Evolutionary conservation across 805 yeast species (phyloP).

Genomic region (Candida xiaguanensis): DNA sequence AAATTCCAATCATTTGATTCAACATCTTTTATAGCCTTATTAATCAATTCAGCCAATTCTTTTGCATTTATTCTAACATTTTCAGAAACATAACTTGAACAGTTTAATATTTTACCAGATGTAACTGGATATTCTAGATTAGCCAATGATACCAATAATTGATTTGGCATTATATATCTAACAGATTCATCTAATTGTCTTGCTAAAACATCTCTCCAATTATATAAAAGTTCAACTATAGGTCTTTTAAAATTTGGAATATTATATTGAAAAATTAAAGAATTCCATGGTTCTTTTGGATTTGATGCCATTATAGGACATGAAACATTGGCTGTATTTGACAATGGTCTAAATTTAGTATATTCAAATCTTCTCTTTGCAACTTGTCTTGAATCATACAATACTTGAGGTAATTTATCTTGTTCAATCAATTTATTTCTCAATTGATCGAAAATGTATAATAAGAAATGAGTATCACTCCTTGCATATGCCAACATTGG

Average conservation of each 20-base stretch:
- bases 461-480: conserved; percentile 89
- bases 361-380: conserved; percentile 82
- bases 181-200: conserved; percentile 79
- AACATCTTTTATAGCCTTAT: conserved; percentile 31
- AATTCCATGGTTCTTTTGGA: conserved; percentile 63
- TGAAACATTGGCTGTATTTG: conserved; percentile 29
- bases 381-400: conserved; percentile 72
- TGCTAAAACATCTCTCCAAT: conserved; percentile 84
- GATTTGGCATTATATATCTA: conserved; percentile 80
- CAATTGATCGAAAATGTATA: conserved; percentile 74
- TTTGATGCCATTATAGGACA: conserved; percentile 46
- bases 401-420: conserved; percentile 49
- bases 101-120: conserved; percentile 49
- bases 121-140: conserved; percentile 52
- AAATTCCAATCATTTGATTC: conserved; percentile 35
- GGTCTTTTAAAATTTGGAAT: conserved; percentile 52
- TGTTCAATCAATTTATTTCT: conserved; percentile 52
- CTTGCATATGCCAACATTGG: conserved; percentile 85
- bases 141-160: conserved; percentile 60
- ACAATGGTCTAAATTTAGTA: conserved; percentile 55
- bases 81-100: conserved; percentile 45
- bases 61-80: conserved; percentile 56
- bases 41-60: conserved; percentile 56
- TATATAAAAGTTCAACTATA: conserved; percentile 57
- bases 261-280: conserved; percentile 60